phyloP scores from a whole-genome alignment of 345 rosid species.

The Cardamine resedifolia region DNA sequence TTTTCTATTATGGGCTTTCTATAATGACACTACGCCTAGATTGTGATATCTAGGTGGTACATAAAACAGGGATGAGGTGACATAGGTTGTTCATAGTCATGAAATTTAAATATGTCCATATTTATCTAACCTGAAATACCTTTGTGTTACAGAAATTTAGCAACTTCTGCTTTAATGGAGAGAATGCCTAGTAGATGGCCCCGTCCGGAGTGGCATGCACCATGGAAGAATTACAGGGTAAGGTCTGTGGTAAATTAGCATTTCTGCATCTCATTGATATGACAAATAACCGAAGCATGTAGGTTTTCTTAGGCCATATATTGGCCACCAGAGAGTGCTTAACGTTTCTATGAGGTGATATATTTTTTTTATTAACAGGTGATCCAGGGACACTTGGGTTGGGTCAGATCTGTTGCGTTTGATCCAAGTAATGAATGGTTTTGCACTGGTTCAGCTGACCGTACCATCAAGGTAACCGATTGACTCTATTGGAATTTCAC shows the following conservation, averaged over 20 bases:
- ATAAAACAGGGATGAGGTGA: background rate
- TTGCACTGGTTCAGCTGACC: constrained; percentile 95
- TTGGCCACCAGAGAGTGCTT: background rate
- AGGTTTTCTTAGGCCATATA: background rate
- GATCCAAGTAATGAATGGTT: constrained; percentile 95
- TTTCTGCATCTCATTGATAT: constrained; percentile 1
- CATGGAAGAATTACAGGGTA: constrained; percentile 93
- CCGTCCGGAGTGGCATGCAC: constrained; percentile 85
- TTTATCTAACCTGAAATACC: background rate
- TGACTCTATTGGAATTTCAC: background rate
- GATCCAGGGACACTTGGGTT: constrained; percentile 93
- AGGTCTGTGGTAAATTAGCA: constrained; percentile 20
- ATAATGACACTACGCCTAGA: background rate
- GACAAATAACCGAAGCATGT: background rate
- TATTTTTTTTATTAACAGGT: constrained; percentile 21
- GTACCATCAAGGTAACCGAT: constrained; percentile 72
- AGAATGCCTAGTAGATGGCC: constrained; percentile 96
- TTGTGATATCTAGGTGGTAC: background rate
- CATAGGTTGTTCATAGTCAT: background rate
- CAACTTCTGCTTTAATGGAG: constrained; percentile 80
- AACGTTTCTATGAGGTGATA: background rate
- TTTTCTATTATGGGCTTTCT: background rate
- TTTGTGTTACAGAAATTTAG: too few relatives aligned
- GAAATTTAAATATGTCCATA: background rate
- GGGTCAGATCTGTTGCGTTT: constrained; percentile 93